phyloP scores from a whole-genome alignment of 352 stramenopile species.

The Phytophthora capsici region DNA sequence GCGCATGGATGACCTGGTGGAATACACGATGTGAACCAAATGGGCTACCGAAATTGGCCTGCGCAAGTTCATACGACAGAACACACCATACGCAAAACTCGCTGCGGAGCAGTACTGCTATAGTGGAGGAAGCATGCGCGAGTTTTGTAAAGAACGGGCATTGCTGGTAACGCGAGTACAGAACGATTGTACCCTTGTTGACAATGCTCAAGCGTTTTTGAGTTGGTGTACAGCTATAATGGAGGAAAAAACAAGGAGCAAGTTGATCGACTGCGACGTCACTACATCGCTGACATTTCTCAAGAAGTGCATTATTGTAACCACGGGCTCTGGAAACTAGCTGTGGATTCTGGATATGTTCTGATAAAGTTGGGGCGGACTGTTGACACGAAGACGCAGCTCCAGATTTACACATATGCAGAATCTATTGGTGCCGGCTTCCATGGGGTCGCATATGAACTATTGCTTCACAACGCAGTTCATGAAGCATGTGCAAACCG shows the following conservation, averaged over 20 bases:
- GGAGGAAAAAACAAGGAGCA: not conserved
- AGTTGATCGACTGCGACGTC: not conserved
- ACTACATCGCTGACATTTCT: not conserved
- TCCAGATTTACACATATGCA: too few species aligned
- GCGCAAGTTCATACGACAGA: too few species aligned
- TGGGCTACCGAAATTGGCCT: slow-evolving; percentile 16
- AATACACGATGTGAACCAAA: slow-evolving; percentile 25
- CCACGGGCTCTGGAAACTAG: not conserved
- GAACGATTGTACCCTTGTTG: not conserved
- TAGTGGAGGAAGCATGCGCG: not conserved
- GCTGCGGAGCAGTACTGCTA: not conserved
- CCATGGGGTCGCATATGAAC: too few species aligned
- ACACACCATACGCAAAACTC: too few species aligned
- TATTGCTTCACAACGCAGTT: too few species aligned
- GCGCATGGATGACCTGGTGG: slow-evolving; percentile 19
- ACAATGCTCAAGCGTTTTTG: not conserved
- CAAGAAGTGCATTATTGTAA: not conserved
- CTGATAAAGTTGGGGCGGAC: too few species aligned
- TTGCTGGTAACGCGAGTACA: not conserved
- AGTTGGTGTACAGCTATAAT: not conserved
- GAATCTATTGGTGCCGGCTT: too few species aligned
- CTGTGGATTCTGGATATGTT: not conserved
- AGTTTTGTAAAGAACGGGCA: not conserved
- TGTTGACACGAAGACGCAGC: too few species aligned
- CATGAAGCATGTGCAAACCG: too few species aligned